Percentiles rank a stretch among this genome's conserved stretches.
These are phyloP conservation scores for Aurifilum marmelostoma DNA, from an alignment of 2,329 filamentous ascomycete genomes.

Conservation along the genomic window DNA sequence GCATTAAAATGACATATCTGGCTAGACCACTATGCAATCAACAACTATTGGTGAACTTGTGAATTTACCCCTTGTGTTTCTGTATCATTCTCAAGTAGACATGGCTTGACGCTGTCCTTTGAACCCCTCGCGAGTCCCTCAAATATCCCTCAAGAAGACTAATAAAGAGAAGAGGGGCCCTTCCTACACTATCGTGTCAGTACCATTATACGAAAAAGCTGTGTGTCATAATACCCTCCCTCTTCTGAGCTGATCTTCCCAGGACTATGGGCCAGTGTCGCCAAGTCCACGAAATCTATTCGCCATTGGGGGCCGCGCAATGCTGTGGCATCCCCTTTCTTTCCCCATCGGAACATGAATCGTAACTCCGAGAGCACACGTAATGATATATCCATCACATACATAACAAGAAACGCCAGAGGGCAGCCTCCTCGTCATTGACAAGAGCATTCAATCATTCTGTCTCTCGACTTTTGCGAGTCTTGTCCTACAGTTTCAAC, in stretches of 20 bases:
- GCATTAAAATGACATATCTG: too few species aligned
- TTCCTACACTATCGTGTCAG: too few species aligned
- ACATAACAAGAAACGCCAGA: background rate
- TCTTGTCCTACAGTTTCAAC: too few species aligned
- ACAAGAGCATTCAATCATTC: background rate
- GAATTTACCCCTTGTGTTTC: too few species aligned
- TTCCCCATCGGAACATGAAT: background rate
- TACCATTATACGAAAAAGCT: too few species aligned
- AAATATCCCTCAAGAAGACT: too few species aligned
- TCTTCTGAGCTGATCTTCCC: background rate
- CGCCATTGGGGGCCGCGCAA: background rate
- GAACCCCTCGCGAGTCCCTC: too few species aligned
- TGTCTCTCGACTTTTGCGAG: background rate
- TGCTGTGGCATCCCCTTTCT: background rate
- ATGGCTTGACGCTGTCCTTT: too few species aligned
- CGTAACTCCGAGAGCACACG: conserved; percentile 9
- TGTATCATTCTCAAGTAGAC: too few species aligned
- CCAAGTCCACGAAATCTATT: background rate
- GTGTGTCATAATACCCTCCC: background rate
- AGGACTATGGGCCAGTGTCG: background rate
- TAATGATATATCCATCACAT: background rate
- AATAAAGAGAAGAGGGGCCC: too few species aligned
- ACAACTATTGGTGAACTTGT: too few species aligned
- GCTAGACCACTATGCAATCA: too few species aligned
- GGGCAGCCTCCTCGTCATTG: background rate